Percentiles rank a stretch among this genome's conserved stretches.
These are phyloP conservation scores for Calocera cornea DNA, from an alignment of 768 basidiomycete species.

Conservation along the genomic window DNA sequence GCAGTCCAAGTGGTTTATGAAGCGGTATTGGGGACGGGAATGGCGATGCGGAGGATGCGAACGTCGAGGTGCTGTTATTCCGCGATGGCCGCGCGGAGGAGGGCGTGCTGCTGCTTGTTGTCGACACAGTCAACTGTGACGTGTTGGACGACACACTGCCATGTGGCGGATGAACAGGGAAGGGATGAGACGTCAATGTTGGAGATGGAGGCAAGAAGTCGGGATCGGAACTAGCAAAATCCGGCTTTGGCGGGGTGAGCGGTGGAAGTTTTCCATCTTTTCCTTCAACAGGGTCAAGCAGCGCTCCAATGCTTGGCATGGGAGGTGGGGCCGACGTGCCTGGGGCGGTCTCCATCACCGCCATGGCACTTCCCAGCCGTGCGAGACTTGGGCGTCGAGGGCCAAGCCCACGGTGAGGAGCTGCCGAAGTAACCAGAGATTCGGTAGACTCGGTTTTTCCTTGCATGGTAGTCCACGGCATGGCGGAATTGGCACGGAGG, in stretches of 20 bases:
- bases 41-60: slow-evolving; percentile 15
- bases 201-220: neutral
- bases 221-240: neutral
- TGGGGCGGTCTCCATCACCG: neutral
- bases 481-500: neutral
- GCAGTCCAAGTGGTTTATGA: slow-evolving; percentile 18
- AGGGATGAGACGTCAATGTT: slow-evolving; percentile 1
- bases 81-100: neutral
- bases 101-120: slow-evolving; percentile 5
- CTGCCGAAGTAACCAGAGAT: neutral
- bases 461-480: neutral
- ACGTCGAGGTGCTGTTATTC: slow-evolving; percentile 21
- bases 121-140: neutral
- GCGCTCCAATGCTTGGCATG: neutral
- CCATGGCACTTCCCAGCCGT: neutral
- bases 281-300: neutral
- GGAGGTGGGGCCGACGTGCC: neutral
- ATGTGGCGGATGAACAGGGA: slow-evolving; percentile 6
- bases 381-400: neutral
- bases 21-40: slow-evolving; percentile 14
- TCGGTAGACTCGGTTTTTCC: neutral
- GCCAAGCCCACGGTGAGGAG: neutral
- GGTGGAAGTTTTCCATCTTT: neutral
- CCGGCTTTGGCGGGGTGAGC: neutral
- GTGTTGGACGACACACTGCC: neutral